Conservation (phyloP, 768 basidiomycete species). For the Boletus subparvulus region DNA sequence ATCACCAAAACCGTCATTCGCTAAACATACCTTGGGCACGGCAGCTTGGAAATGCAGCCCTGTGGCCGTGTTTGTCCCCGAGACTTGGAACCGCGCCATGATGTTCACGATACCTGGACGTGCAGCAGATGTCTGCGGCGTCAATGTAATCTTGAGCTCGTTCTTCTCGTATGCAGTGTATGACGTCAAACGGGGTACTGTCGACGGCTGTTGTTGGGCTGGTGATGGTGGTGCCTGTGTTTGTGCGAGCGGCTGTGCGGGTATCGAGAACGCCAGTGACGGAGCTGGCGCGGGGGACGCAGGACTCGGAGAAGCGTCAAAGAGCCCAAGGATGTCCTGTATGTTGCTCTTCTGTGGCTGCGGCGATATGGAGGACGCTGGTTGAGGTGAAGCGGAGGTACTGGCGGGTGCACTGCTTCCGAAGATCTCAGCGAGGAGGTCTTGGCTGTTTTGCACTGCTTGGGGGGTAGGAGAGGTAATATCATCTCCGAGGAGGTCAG, state of each 20-base stretch:
- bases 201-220: conserved; percentile 32
- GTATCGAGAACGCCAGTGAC: conserved; percentile 38
- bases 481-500: conserved; percentile 86
- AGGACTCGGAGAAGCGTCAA: conserved; percentile 52
- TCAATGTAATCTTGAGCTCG: conserved; percentile 83
- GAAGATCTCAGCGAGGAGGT: conserved; percentile 92
- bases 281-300: conserved; percentile 21
- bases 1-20: background rate
- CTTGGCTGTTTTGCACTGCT: conserved; percentile 65
- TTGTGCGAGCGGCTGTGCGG: conserved; percentile 33
- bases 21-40: conserved; percentile 76
- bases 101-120: conserved; percentile 92
- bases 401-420: conserved; percentile 46
- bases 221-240: conserved; percentile 32
- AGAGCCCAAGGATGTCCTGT: conserved; percentile 90
- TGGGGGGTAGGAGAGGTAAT: conserved; percentile 42
- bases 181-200: conserved; percentile 54
- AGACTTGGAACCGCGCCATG: conserved; percentile 80
- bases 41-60: conserved; percentile 94
- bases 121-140: conserved; percentile 76
- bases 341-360: conserved; percentile 59
- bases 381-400: conserved; percentile 28
- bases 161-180: conserved; percentile 94
- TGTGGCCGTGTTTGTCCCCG: conserved; percentile 49
- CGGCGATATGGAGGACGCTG: conserved; percentile 41